Base-by-base conservation (phyloP, 495 filamentous ascomycete species). In the Aspergillus egyptiacus region DNA sequence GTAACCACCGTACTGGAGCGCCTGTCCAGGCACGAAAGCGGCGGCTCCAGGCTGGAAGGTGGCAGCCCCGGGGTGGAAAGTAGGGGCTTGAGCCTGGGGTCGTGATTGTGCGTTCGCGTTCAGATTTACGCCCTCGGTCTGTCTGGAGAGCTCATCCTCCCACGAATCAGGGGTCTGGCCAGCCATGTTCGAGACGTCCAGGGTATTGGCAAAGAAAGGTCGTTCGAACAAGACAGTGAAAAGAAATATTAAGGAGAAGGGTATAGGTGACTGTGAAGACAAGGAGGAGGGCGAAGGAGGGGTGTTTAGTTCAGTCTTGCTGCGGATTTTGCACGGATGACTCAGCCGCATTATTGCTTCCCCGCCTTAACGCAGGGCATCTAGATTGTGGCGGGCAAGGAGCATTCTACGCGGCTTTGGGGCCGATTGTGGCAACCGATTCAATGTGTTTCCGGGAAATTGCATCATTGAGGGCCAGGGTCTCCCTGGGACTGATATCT, bases 111-210 rank as follows among this genome's bases (percentile, higher is more conserved):
- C 76, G 67, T 91, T 89, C 58, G 82, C 77, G 45, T 87, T 90
- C 63, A 85, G 78, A 47, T 87, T 81, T 54, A 96, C 81, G 55
- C 86, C 81, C 50, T 93, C 86, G 44, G 95, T 86, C 72, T 95
- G 87, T 38, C 81, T 84, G 30, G 88, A 82, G 62, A 89, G 83
- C 51, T 95, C 93, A 57, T 98, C 89, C 72, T 98, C 93, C 93
- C 93, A 98, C 15, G 86, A 91, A 51, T 95, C 89, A 37, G 88
- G 84, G 30, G 75, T 73, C 51, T 86, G 79, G 59, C 76, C 77
- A 42, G 91, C 84, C 91, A 96, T 95, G 55, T 61, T 82, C 66
- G 50, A 35, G 18, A 41, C 38, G 42, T 55, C 58, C 46, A 54
- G 41, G 49, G 36, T 53, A 45, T 46, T 51, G 65, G 56, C 48